A percentile compares a stretch with the other conserved stretches of the same genome.
phyloP scores from a whole-genome alignment of 1,284 basidiomycete species.

The Rhizoctonia solani region DNA sequence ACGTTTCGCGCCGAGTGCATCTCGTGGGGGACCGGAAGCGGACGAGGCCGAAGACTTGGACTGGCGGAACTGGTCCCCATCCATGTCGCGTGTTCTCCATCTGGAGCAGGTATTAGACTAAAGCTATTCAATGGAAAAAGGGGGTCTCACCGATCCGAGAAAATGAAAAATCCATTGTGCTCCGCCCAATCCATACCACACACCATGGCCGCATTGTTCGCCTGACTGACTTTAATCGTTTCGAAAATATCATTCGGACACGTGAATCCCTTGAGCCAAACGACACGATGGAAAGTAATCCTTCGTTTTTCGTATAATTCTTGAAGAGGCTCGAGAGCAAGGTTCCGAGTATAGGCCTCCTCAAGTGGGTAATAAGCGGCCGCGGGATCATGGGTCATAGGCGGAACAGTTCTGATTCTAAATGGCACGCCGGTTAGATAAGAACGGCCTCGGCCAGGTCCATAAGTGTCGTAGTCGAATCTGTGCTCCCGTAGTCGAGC shows the following conservation, averaged over 20 bases:
- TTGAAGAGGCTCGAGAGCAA: conserved; percentile 86
- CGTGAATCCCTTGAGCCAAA: conserved; percentile 97
- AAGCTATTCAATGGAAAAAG: neutral
- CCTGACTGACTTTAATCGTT: conserved; percentile 84
- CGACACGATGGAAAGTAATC: conserved; percentile 84
- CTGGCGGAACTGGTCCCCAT: conserved; percentile 93
- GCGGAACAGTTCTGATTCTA: conserved; percentile 81
- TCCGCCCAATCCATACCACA: conserved; percentile 99
- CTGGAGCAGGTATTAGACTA: conserved; percentile 48
- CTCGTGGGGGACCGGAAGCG: conserved; percentile 88
- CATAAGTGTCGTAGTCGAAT: conserved; percentile 88
- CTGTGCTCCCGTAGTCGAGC: conserved; percentile 90
- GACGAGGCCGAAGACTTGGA: conserved; percentile 89
- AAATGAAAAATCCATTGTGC: conserved; percentile 93
- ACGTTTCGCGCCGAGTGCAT: conserved; percentile 74
- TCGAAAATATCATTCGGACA: conserved; percentile 96
- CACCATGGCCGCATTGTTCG: conserved; percentile 92
- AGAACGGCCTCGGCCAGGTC: conserved; percentile 93
- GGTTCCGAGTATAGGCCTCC: conserved; percentile 89
- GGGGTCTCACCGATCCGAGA: conserved; percentile 77
- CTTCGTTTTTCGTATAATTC: conserved; percentile 76
- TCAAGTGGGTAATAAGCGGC: conserved; percentile 92
- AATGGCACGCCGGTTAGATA: conserved; percentile 90
- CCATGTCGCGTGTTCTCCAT: conserved; percentile 94
- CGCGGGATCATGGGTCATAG: conserved; percentile 83